These are phyloP conservation scores for Aristolochia californica DNA, from an alignment of 164 flowering plant genomes.

Conservation along the genomic window DNA sequence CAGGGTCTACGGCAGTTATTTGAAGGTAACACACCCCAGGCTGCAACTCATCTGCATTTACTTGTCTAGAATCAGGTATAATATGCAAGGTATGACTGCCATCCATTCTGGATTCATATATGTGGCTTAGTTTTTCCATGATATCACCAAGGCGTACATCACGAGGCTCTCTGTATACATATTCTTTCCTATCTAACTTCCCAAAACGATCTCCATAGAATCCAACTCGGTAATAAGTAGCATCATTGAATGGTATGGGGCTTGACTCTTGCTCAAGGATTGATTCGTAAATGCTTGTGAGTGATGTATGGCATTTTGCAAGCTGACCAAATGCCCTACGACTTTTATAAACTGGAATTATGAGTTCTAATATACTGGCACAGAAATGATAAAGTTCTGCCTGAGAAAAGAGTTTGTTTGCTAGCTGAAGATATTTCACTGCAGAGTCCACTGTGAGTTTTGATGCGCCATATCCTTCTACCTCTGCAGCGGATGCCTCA, in stretches of 20 bases:
- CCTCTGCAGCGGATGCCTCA: slow-evolving; percentile 97
- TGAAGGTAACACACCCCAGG: slow-evolving; percentile 88
- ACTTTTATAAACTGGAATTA: slow-evolving; percentile 94
- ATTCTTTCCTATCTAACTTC: slow-evolving; percentile 71
- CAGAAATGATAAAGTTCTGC: slow-evolving; percentile 96
- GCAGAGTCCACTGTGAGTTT: slow-evolving; percentile 98
- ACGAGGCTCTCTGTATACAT: slow-evolving; percentile 89
- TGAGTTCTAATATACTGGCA: slow-evolving; percentile 90
- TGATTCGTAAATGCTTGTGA: slow-evolving; percentile 91
- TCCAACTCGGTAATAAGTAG: slow-evolving; percentile 92
- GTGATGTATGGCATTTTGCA: slow-evolving; percentile 85
- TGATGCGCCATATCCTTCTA: slow-evolving; percentile 98
- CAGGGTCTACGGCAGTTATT: slow-evolving; percentile 95
- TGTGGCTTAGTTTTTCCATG: slow-evolving; percentile 97
- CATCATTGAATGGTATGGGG: slow-evolving; percentile 95
- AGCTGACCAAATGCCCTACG: slow-evolving; percentile 92
- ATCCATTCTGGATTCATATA: slow-evolving; percentile 84
- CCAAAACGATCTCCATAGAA: slow-evolving; percentile 89
- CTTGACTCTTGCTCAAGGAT: slow-evolving; percentile 97
- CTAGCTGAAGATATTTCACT: slow-evolving; percentile 92
- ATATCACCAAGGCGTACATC: slow-evolving; percentile 97
- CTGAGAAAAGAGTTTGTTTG: slow-evolving; percentile 94
- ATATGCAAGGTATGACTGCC: slow-evolving; percentile 76
- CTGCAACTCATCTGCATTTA: slow-evolving; percentile 91
- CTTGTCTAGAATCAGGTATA: slow-evolving; percentile 97